These are phyloP conservation scores for Grosmannia serpens DNA, from an alignment of 2,329 filamentous ascomycete species.

Conservation along the genomic window DNA sequence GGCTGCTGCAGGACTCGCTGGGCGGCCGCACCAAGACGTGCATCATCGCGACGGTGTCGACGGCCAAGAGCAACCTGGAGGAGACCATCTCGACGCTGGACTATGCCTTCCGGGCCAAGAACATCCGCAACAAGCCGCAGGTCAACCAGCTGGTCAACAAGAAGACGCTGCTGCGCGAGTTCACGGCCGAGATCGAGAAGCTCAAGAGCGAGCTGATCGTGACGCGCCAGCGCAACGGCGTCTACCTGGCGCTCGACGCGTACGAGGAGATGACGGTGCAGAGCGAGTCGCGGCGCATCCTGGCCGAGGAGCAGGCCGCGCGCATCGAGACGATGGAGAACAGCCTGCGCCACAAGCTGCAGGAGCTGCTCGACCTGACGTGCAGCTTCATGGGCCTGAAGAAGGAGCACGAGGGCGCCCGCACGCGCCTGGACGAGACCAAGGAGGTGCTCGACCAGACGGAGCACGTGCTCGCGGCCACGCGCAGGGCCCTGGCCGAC, in stretches of 20 bases:
- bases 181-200: conserved; percentile 86
- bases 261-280: conserved; percentile 88
- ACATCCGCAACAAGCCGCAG: conserved; percentile 96
- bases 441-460: conserved; percentile 77
- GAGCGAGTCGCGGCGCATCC: conserved; percentile 82
- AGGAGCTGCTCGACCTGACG: conserved; percentile 79
- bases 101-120: conserved; percentile 96
- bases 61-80: conserved; percentile 87
- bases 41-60: conserved; percentile 94
- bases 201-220: conserved; percentile 89
- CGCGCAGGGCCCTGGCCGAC: conserved; percentile 63
- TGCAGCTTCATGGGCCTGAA: conserved; percentile 80
- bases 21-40: conserved; percentile 95
- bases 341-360: conserved; percentile 84
- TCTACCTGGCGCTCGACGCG: conserved; percentile 79
- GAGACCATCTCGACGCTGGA: conserved; percentile 97
- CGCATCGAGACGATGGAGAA: conserved; percentile 87
- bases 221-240: conserved; percentile 85
- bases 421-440: conserved; percentile 61
- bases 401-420: conserved; percentile 76
- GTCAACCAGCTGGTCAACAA: conserved; percentile 87
- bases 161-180: conserved; percentile 81
- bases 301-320: conserved; percentile 83
- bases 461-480: conserved; percentile 69
- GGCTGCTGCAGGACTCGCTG: conserved; percentile 89